Evolutionary conservation across 2,329 filamentous ascomycete species (phyloP).

Genomic region (Aspergillus sp.): DNA sequence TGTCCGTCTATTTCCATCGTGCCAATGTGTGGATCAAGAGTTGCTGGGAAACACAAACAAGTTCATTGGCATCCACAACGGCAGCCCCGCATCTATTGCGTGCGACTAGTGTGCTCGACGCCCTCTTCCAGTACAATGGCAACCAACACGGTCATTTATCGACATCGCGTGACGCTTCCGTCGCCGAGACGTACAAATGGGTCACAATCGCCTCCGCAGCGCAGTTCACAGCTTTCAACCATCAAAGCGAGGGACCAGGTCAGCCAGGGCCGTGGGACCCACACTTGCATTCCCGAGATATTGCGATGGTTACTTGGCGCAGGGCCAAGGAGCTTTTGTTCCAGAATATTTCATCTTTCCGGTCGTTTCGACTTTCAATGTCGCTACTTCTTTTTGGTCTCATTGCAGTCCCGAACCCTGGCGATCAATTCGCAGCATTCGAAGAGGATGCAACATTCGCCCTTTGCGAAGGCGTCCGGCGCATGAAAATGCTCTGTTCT

Average conservation of each 20-base stretch:
- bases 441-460: neutral
- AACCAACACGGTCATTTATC: neutral
- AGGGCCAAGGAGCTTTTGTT: neutral
- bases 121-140: constrained; percentile 5
- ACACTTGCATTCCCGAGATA: neutral
- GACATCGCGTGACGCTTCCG: constrained; percentile 3
- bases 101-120: constrained; percentile 10
- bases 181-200: constrained; percentile 13
- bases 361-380: neutral
- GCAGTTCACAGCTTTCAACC: constrained; percentile 6
- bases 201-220: constrained; percentile 9
- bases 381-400: neutral
- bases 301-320: neutral
- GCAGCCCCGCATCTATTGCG: constrained; percentile 5
- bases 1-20: neutral
- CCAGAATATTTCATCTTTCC: neutral
- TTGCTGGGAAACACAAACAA: neutral
- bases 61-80: neutral
- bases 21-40: neutral
- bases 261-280: neutral
- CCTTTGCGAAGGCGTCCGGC: neutral
- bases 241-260: neutral
- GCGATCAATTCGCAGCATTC: neutral
- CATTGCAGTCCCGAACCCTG: neutral
- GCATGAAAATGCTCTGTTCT: neutral